Conservation (phyloP, 345 rosid species). For the rapeseed (Brassica napus) region DNA sequence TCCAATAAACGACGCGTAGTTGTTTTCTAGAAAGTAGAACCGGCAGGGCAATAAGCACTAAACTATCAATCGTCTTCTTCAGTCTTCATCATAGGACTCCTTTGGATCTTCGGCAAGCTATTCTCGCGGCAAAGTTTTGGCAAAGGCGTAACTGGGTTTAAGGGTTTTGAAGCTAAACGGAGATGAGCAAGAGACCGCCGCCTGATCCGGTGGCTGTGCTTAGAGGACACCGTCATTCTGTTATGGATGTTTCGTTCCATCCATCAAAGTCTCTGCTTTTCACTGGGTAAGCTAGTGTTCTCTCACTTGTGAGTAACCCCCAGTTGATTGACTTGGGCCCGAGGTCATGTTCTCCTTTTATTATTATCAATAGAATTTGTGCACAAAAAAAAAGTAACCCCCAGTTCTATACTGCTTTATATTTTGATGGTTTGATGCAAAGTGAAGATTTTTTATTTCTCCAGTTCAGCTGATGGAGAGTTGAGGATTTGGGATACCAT, state of each 20-base stretch:
- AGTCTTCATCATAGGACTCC: background rate
- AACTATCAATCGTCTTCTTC: background rate
- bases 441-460: conserved; percentile 13
- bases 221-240: conserved; percentile 92
- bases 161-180: background rate
- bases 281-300: conserved; percentile 55
- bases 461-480: conserved; percentile 89
- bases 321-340: no score
- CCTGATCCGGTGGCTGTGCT: conserved; percentile 91
- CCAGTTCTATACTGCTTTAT: background rate
- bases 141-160: background rate
- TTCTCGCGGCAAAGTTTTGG: conserved; percentile 4
- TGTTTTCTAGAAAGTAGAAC: background rate
- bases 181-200: conserved; percentile 69
- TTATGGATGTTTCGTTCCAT: conserved; percentile 78
- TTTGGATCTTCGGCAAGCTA: conserved; percentile 14
- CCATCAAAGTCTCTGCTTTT: conserved; percentile 66
- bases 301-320: background rate
- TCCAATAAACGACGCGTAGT: conserved; percentile 18
- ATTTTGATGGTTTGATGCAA: conserved; percentile 1
- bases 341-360: no score
- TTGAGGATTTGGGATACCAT: conserved; percentile 80
- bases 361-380: no score
- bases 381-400: no score
- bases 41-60: background rate